These are phyloP conservation scores for Colletotrichum godetiae DNA, from an alignment of 2,329 filamentous ascomycete species.

Conservation along the genomic window DNA sequence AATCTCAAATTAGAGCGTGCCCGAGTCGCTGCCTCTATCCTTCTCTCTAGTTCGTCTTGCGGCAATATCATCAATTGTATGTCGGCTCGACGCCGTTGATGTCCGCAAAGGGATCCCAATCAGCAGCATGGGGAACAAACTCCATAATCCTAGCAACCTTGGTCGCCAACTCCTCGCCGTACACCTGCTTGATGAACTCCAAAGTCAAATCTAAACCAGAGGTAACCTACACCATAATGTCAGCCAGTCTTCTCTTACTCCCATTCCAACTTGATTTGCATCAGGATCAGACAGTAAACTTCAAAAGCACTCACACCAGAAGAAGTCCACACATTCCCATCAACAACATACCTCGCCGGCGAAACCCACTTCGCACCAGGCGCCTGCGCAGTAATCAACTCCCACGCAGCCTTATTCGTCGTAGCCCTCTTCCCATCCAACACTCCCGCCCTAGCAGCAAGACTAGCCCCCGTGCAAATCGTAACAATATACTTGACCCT, in stretches of 20 bases:
- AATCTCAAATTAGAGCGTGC: neutral
- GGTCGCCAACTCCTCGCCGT: constrained; percentile 59
- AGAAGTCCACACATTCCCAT: constrained; percentile 75
- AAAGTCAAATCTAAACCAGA: constrained; percentile 51
- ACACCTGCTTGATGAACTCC: constrained; percentile 54
- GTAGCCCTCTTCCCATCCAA: constrained; percentile 72
- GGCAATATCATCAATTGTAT: neutral
- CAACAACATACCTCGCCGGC: constrained; percentile 71
- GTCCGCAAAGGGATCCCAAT: constrained; percentile 44
- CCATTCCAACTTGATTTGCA: too few species aligned
- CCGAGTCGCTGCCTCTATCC: neutral
- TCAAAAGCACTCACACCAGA: constrained; percentile 58
- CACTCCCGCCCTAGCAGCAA: constrained; percentile 69
- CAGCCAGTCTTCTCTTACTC: neutral
- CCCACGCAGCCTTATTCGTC: constrained; percentile 72
- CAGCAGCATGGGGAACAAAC: constrained; percentile 53
- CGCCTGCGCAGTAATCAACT: constrained; percentile 56
- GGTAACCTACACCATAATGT: constrained; percentile 42
- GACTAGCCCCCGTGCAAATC: constrained; percentile 73
- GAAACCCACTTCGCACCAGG: constrained; percentile 69
- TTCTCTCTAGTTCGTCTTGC: neutral
- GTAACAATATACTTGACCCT: constrained; percentile 68
- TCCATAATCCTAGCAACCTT: constrained; percentile 62
- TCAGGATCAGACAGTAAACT: neutral
- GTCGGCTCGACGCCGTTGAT: constrained; percentile 41